Evolutionary conservation across 345 rosid species (phyloP), one percentile per base, ranked within the genome.

Genomic region (Noccaea bulbosa): DNA sequence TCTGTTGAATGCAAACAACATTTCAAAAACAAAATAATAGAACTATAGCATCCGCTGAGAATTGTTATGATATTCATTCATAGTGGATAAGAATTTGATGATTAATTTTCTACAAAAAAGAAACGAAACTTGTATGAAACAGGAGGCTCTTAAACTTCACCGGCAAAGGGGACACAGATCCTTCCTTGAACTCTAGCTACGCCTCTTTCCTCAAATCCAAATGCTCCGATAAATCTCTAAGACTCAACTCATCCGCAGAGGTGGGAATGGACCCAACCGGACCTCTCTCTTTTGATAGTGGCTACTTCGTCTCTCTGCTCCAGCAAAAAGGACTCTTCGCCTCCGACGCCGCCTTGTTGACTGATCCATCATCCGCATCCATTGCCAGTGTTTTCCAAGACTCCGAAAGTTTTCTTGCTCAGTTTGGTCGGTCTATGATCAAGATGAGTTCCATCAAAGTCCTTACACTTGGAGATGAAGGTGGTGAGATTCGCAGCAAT

Each of bases 61-160:
- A 6, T 11, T 11, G 5, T 60, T 30, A 8, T 27, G 5, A 24
- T 27, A 22, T 39, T 37, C 12, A 7, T 39, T 37, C 12, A 7
- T 3, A 30, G 39, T 50, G 11, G 17, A 30, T 14, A 8, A 2
- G 37, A 50, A 4, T 39, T 39, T 37, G 47, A 37, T 27, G 40
- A 14, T 54, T 15, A 63, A 63, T 3, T 37, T 8, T 56, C 5
- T 30, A 60, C 5, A 60, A 30, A 38, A 24, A 64, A 5, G 41
- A 52, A 27, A 11, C 1, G 5, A 68, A 37, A 43, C 0, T 35
- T 30, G 9, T 43, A 9, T 60, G 73, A 10, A 70, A 69, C 74
- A 90, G 91, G 92, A 35, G 93, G 48, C 73, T 90, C 5, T 83
- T 47, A 32, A 86, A 86, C 66, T 87, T 90, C 84, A 81, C 87